phyloP scores from a whole-genome alignment of 148 eudicot species.

The Dysphania ambrosioides region DNA sequence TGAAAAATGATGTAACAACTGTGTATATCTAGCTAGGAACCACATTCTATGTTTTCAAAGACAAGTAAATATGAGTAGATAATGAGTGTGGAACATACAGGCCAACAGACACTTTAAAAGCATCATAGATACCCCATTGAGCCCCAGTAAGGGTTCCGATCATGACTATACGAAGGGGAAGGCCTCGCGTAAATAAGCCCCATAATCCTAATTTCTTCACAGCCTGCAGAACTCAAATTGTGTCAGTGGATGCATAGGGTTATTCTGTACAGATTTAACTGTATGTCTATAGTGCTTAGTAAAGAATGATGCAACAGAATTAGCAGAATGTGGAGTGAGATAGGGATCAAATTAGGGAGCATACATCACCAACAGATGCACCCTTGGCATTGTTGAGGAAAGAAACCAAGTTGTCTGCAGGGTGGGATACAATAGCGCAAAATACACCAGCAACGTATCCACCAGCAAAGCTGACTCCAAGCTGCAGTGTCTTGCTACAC shows the following conservation, averaged over 20 bases:
- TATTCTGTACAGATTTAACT: background rate
- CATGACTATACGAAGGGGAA: slow-evolving; percentile 80
- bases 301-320: background rate
- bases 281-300: too few species aligned
- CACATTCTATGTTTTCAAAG: too few species aligned
- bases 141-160: slow-evolving; percentile 75
- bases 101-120: slow-evolving; percentile 69
- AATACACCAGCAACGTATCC: slow-evolving; percentile 71
- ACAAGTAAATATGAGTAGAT: background rate
- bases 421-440: slow-evolving; percentile 67
- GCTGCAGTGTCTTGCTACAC: slow-evolving; percentile 59
- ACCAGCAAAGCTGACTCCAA: slow-evolving; percentile 70
- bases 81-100: slow-evolving; percentile 61
- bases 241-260: background rate
- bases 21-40: too few species aligned
- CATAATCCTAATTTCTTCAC: slow-evolving; percentile 61
- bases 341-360: background rate
- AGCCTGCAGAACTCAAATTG: slow-evolving; percentile 37
- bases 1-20: background rate
- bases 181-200: slow-evolving; percentile 71
- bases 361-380: slow-evolving; percentile 50
- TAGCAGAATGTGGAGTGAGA: background rate
- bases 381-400: slow-evolving; percentile 70
- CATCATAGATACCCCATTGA: slow-evolving; percentile 76
- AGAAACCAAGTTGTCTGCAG: slow-evolving; percentile 73